These are phyloP conservation scores for Penicillium alfredii DNA, from an alignment of 495 filamentous ascomycete genomes.

Conservation along the genomic window DNA sequence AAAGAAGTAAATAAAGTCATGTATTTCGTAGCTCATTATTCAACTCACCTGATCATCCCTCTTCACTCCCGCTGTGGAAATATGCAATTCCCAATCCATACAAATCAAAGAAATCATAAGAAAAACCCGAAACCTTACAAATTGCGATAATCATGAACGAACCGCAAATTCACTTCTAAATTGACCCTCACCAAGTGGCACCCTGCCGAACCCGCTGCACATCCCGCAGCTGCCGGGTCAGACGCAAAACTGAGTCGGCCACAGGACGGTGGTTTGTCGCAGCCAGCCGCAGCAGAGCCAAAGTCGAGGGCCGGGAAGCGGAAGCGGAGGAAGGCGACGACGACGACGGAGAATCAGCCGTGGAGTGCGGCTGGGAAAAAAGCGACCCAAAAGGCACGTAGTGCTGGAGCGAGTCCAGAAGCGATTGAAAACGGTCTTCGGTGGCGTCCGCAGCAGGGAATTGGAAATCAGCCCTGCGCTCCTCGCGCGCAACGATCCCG, in stretches of 20 bases:
- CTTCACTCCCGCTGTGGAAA: too few relatives aligned
- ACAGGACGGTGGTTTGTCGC: slow-evolving; percentile 19
- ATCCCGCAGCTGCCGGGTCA: slow-evolving; percentile 16
- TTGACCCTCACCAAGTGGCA: slow-evolving; percentile 9
- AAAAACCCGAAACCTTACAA: too few relatives aligned
- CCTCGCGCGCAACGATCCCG: slow-evolving; percentile 26
- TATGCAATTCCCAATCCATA: too few relatives aligned
- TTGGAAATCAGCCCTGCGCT: slow-evolving; percentile 7
- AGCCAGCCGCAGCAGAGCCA: slow-evolving; percentile 15
- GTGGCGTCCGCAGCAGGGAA: too few relatives aligned
- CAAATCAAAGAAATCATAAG: too few relatives aligned
- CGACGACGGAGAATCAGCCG: not conserved
- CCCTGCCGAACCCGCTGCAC: slow-evolving; percentile 9
- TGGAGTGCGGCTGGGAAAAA: too few relatives aligned
- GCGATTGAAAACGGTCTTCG: too few relatives aligned
- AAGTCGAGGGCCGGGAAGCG: slow-evolving; percentile 2
- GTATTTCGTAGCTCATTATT: too few relatives aligned
- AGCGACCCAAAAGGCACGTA: not conserved
- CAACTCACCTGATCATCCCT: too few relatives aligned
- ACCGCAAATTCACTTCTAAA: not conserved
- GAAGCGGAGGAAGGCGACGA: not conserved
- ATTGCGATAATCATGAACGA: not conserved
- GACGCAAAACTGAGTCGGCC: slow-evolving; percentile 14
- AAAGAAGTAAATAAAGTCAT: too few relatives aligned
- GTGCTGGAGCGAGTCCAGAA: not conserved